Evolutionary conservation across 768 basidiomycete genomes (phyloP), one percentile per base, ranked within the genome.

Genomic region (Suillus discolor): DNA sequence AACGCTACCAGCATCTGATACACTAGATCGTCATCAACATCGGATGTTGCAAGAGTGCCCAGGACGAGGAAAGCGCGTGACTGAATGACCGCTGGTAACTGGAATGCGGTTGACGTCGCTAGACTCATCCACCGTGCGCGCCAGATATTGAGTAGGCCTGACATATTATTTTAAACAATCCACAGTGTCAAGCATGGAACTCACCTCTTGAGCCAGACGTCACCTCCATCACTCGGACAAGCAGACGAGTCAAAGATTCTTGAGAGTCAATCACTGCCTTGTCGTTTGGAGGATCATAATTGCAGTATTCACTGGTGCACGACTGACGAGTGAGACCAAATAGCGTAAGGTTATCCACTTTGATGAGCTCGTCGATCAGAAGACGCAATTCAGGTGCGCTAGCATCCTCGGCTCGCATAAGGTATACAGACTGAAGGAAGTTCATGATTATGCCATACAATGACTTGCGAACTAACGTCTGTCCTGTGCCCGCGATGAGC

Each of bases 1-100:
- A 96, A 89, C 1, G 96, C 93, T 7, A 96, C 91, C 11, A 96
- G 85, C 77, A 97, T 94, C 73, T 97, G 96, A 71, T 96, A 97
- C 62, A 97, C 81, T 69, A 96, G 87, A 73, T 97, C 96, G 67
- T 96, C 96, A 68, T 97, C 96, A 49, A 96, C 91, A 31, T 95
- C 93, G 3, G 90, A 85, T 4, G 86, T 86, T 18, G 93, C 89
- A n/a, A 96, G 83, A n/a, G 85, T 83, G 4, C 92, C 92, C 11
- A 97, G 84, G 4, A 91, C 88, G 39, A 92, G 85, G 75, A 96
- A 97, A 0, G 94, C 92, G 12, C 93, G 88, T 34, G 91, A 88
- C 73, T 97, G 96, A n/a, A 95, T 86, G 3, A 91, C 88, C 0
- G 93, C 90, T 4, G 92, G 93, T 57, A 91, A 85, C 71, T 97